These are phyloP conservation scores for Lenzites betulinus DNA, from an alignment of 768 basidiomycete genomes.

Conservation along the genomic window DNA sequence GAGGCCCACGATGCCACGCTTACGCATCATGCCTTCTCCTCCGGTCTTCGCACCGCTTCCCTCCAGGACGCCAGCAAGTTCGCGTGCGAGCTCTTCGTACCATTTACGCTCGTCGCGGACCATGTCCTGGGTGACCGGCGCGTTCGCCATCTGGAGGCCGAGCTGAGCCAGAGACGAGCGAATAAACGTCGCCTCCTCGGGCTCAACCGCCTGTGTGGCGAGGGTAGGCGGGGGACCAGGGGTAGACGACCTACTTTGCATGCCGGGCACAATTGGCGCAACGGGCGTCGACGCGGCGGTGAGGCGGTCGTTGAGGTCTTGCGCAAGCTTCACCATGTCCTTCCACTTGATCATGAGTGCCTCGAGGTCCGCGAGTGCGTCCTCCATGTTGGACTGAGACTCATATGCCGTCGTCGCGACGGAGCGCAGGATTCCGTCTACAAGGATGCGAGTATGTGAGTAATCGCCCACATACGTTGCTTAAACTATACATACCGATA, in stretches of 20 bases:
- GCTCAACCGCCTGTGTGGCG: conserved; percentile 49
- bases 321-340: conserved; percentile 90
- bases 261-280: conserved; percentile 12
- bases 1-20: conserved; percentile 78
- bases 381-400: conserved; percentile 64
- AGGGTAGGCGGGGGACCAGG: conserved; percentile 30
- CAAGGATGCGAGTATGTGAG: not conserved
- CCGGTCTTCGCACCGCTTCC: conserved; percentile 33
- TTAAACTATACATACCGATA: conserved; percentile 45
- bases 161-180: conserved; percentile 88
- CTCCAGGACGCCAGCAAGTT: conserved; percentile 75
- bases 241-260: conserved; percentile 21
- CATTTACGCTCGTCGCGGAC: conserved; percentile 79
- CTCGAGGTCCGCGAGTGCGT: conserved; percentile 86
- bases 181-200: conserved; percentile 86
- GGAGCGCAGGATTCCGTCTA: conserved; percentile 81
- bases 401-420: conserved; percentile 70
- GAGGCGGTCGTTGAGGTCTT: conserved; percentile 82
- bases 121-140: conserved; percentile 90
- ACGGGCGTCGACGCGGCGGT: conserved; percentile 43
- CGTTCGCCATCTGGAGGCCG: conserved; percentile 74
- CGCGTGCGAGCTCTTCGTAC: conserved; percentile 77
- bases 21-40: conserved; percentile 69
- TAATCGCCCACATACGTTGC: not conserved
- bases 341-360: conserved; percentile 88